phyloP scores from a whole-genome alignment of 2,329 filamentous ascomycete genomes.

The Ambrosiella cleistominuta region DNA sequence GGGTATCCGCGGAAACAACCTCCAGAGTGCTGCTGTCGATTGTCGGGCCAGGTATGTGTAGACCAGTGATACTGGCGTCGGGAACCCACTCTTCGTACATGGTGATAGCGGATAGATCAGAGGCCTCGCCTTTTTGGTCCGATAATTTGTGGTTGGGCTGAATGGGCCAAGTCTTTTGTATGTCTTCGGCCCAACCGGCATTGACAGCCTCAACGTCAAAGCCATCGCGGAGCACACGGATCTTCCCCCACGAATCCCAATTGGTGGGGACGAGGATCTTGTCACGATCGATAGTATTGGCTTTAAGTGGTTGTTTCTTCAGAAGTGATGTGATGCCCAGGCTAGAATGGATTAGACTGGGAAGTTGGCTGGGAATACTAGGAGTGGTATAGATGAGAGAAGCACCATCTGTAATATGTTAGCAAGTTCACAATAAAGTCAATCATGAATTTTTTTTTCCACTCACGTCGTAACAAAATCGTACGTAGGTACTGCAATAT shows the following conservation, averaged over 20 bases:
- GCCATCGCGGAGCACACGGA: conserved; percentile 73
- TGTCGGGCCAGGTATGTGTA: conserved; percentile 33
- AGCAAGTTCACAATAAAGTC: conserved; percentile 15
- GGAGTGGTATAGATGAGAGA: conserved; percentile 75
- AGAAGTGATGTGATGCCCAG: conserved; percentile 72
- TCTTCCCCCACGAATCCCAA: conserved; percentile 98
- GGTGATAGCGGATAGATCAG: conserved; percentile 9
- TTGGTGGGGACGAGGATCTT: conserved; percentile 90
- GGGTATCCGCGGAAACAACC: conserved; percentile 37
- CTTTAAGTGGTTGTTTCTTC: conserved; percentile 61
- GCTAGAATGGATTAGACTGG: conserved; percentile 66
- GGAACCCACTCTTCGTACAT: conserved; percentile 61
- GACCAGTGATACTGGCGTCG: conserved; percentile 49
- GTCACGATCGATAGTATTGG: conserved; percentile 84
- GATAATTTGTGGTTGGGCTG: conserved; percentile 15
- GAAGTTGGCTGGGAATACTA: conserved; percentile 57
- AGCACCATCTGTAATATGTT: conserved; percentile 45
- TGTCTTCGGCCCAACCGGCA: conserved; percentile 69
- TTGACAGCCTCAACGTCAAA: conserved; percentile 84
- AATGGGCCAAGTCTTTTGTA: conserved; percentile 38
- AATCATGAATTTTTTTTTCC: not conserved
- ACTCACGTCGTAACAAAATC: conserved; percentile 65
- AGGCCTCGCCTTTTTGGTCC: conserved; percentile 11
- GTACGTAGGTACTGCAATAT: conserved; percentile 87
- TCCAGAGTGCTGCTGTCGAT: conserved; percentile 8